Conservation (phyloP, 495 filamentous ascomycete genomes). For the Aspergillus hancockii region DNA sequence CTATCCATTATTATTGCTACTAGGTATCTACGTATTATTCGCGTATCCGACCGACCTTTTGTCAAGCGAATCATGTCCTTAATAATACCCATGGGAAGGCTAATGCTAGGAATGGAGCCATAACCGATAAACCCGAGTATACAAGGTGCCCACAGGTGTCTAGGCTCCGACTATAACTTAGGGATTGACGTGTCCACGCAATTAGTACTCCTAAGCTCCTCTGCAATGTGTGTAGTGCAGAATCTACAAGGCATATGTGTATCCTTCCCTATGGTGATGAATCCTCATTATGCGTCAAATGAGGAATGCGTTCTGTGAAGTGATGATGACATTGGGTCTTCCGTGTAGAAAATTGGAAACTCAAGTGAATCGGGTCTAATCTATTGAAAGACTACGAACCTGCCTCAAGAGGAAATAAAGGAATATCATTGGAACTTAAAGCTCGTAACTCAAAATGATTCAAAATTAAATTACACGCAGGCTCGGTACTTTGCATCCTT, state of each 20-base stretch:
- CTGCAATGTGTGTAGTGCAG: constrained; percentile 7
- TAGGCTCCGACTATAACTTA: constrained; percentile 9
- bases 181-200: constrained; percentile 13
- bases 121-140: constrained; percentile 8
- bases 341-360: background rate
- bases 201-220: background rate
- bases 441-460: background rate
- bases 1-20: background rate
- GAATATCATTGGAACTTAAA: constrained; percentile 3
- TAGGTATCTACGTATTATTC: background rate
- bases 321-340: background rate
- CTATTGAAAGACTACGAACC: background rate
- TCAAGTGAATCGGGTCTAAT: constrained; percentile 1
- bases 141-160: constrained; percentile 13
- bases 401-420: background rate
- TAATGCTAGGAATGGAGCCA: constrained; percentile 11
- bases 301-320: background rate
- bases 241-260: background rate
- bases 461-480: background rate
- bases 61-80: constrained; percentile 2
- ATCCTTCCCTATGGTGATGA: background rate
- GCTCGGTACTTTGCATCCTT: constrained; percentile 4
- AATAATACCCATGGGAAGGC: background rate
- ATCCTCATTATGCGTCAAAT: background rate
- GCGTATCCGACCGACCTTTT: background rate